These are phyloP conservation scores for Deinandra increscens DNA, from an alignment of 129 eudicot genomes.

Conservation along the genomic window DNA sequence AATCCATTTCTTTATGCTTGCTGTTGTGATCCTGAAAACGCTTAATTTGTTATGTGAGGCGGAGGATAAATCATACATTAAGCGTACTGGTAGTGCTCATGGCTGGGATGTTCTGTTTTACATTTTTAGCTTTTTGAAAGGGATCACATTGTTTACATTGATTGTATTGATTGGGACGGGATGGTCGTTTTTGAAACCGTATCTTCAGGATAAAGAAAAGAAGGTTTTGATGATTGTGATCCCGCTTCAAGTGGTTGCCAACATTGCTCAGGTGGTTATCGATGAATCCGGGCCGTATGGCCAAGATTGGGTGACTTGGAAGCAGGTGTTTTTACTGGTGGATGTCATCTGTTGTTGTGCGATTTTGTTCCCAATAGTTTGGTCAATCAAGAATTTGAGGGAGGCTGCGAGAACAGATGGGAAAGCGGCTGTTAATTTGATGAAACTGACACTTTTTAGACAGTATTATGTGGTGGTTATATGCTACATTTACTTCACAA, in stretches of 20 bases:
- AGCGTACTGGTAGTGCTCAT: constrained; percentile 72
- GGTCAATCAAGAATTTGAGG: constrained; percentile 81
- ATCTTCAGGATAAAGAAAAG: constrained; percentile 77
- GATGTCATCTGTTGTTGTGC: constrained; percentile 88
- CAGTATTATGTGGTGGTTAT: constrained; percentile 82
- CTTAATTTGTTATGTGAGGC: constrained; percentile 78
- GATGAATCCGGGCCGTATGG: constrained; percentile 78
- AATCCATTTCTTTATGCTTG: constrained; percentile 86
- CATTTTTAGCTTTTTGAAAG: constrained; percentile 71
- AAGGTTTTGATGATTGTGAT: constrained; percentile 89
- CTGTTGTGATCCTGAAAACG: constrained; percentile 64
- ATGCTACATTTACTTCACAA: constrained; percentile 75
- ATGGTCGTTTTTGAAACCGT: constrained; percentile 87
- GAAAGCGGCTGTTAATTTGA: constrained; percentile 81
- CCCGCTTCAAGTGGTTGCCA: constrained; percentile 75
- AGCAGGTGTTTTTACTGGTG: constrained; percentile 68
- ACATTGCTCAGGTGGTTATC: constrained; percentile 73
- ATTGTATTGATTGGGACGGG: constrained; percentile 89
- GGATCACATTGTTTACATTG: constrained; percentile 63
- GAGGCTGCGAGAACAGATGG: constrained; percentile 88
- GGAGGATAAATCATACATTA: constrained; percentile 71
- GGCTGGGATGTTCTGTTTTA: constrained; percentile 94
- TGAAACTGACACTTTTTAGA: constrained; percentile 71
- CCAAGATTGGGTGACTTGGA: constrained; percentile 83
- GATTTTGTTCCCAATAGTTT: constrained; percentile 80